Base-by-base conservation (phyloP, 345 rosid species). In the Erodium maritimum region DNA sequence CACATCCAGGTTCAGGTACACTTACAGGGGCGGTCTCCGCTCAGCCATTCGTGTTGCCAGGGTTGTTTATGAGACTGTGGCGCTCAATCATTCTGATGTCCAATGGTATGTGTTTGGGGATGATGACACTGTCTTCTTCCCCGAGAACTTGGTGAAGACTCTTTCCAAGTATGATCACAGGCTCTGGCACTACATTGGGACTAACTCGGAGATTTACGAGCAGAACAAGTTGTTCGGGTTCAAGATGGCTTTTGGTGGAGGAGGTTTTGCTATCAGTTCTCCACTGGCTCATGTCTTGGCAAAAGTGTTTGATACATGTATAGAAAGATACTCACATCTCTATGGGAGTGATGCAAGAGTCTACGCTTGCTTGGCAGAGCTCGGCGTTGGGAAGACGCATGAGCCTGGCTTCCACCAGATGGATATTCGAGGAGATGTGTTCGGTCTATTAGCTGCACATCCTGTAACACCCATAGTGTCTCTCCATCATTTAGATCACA, bases 321-420 rank as follows among this genome's bases (percentile, higher is more conserved):
- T 88, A 21, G 74, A 81, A 59, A 61, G 98, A 14, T 86, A 88
- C 60, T 85, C 88, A 19, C 93, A 84, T 81, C 80, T 91, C 19
- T 88, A 86, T 29, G 95, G 95, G 51, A 85, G 93, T 16, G 98
- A 86, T 64, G 66, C 85, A 14, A 75, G 98, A 60, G 34, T 88
- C 58, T 78, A 73, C 60, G 71, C 77, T 56, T 91, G 98, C 75
- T 73, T 88, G 62, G 67, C 85, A 11, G 98, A 91, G 78, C 95
- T 91, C 19, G 93, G 98, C 5, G 77, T 91, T n/a, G 79, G 79
- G 23, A 65, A 80, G 62, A 78, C 88, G 19, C 80, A 56, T 16
- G 98, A 91, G 64, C 87, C 96, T 10, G 96, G 98, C 23, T 91
- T 91, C 64, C 98, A 88, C 19, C 76, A 86, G 98, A 65, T 80